A percentile compares a stretch with the other conserved stretches of the same genome.
Conservation (phyloP, 306 rosid species). For the Nissolia schottii region DNA sequence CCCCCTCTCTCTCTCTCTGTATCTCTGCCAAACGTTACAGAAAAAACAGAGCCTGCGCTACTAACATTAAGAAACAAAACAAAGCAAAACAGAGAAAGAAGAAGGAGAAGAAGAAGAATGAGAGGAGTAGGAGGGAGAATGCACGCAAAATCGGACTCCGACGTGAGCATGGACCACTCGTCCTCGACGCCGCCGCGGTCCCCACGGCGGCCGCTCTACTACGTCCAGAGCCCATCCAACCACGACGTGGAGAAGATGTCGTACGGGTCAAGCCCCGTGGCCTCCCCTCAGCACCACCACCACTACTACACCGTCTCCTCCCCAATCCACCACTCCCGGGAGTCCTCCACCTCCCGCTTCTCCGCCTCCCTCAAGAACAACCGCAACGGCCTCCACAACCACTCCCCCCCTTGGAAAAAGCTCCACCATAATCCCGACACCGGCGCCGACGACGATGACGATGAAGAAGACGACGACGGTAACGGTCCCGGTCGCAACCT, state of each 20-base stretch:
- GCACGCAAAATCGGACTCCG: constrained; percentile 89
- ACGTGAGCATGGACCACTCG: constrained; percentile 61
- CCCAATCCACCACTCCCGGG: constrained; percentile 93
- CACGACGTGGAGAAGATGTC: constrained; percentile 95
- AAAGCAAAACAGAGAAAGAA: not conserved
- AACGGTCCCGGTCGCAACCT: too few species aligned
- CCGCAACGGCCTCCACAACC: not conserved
- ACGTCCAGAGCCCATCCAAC: constrained; percentile 92
- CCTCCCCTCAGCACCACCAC: constrained; percentile 67
- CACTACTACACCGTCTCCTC: constrained; percentile 68
- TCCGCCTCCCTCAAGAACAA: constrained; percentile 77
- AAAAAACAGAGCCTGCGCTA: too few species aligned
- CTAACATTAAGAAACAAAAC: too few species aligned
- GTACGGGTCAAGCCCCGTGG: constrained; percentile 74
- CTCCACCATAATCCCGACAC: too few species aligned
- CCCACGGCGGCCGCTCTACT: constrained; percentile 78
- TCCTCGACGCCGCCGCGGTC: constrained; percentile 65
- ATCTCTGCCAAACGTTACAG: too few species aligned
- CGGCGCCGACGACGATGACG: too few species aligned
- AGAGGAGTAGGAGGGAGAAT: constrained; percentile 30
- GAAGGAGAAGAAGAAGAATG: not conserved
- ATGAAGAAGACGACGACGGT: not conserved
- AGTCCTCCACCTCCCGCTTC: constrained; percentile 90
- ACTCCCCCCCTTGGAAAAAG: too few species aligned
- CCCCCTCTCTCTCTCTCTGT: too few species aligned